Base-by-base conservation (phyloP, 768 basidiomycete species). In the Termitomyces sp. region DNA sequence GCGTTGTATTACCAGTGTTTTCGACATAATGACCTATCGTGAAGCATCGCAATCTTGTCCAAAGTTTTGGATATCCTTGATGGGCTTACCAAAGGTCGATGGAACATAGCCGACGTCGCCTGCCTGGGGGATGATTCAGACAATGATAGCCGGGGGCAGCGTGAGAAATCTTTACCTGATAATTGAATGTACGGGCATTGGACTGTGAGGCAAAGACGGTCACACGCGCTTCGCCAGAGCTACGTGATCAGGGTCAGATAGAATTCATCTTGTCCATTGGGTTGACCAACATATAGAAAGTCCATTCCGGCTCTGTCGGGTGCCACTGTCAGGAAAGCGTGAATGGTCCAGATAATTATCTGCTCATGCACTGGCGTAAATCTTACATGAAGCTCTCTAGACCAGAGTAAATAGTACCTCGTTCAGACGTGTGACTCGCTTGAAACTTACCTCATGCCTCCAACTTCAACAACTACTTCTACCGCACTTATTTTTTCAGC, bases 281-380 rank as follows among this genome's bases (percentile, higher is more conserved):
- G 22, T 21, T 43, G 32, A 55, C 71, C 58, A 57, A 83, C 84
- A 84, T 62, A 71, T 77, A 80, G 64, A 75, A 82, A 14, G 72
- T 76, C 85, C 85, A 87, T 69, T 86, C 85, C 46, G 83, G 81
- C 60, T 83, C 74, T 3, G 82, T 83, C 7, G 87, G 86, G 60
- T 88, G 86, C 87, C 87, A 88, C 84, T 85, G 52, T 7, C 22
- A 6, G 19, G 38, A 42, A 1, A 37, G 41, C 47, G 14, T 35
- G 35, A 47, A 22, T 41, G 26, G 11, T 19, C 15, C 19, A n/a
- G 24, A n/a, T 44, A 6, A 45, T 14, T 46, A 44, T 15, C 41
- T 17, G 22, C 10, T 17, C 47, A 26, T 26, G 38, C 4, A 19
- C 12, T n/a, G 7, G 38, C 17, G 10, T 7, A 14, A 41, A 34